phyloP scores from a whole-genome alignment of 441 rosid genomes.

The Adansonia madagascariensis region DNA sequence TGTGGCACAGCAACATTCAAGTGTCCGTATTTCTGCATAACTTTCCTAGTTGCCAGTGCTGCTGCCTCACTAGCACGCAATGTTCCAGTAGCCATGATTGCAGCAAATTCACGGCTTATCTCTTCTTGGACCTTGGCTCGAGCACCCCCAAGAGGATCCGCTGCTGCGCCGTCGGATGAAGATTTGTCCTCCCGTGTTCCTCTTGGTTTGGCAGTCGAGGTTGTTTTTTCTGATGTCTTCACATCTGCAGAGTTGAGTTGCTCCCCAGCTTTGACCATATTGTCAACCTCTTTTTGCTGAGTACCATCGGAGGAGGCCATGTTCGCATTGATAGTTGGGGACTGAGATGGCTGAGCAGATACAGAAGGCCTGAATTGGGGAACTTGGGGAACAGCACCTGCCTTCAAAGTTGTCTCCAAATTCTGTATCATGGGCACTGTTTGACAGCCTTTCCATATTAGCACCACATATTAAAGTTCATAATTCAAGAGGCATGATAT shows the following conservation, averaged over 20 bases:
- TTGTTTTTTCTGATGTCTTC: slow-evolving; percentile 23
- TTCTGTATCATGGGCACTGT: slow-evolving; percentile 96
- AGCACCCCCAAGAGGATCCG: slow-evolving; percentile 75
- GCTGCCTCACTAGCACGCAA: slow-evolving; percentile 92
- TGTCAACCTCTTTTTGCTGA: slow-evolving; percentile 17
- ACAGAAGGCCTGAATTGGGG: slow-evolving; percentile 72
- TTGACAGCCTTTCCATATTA: background rate
- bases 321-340: slow-evolving; percentile 25
- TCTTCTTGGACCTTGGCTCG: slow-evolving; percentile 88
- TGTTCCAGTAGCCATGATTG: slow-evolving; percentile 81
- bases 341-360: slow-evolving; percentile 33
- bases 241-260: slow-evolving; percentile 29
- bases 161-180: slow-evolving; percentile 25
- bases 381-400: slow-evolving; percentile 84
- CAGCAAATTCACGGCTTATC: slow-evolving; percentile 69
- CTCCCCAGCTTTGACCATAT: slow-evolving; percentile 28
- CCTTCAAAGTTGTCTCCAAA: slow-evolving; percentile 70
- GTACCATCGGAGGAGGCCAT: slow-evolving; percentile 30
- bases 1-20: slow-evolving; percentile 7
- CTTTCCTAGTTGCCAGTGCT: slow-evolving; percentile 76
- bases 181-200: slow-evolving; percentile 33
- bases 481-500: no score
- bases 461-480: background rate
- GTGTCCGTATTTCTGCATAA: slow-evolving; percentile 54
- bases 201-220: slow-evolving; percentile 37